Base-by-base conservation (phyloP, 495 filamentous ascomycete genomes). In the Delitschia confertaspora region DNA sequence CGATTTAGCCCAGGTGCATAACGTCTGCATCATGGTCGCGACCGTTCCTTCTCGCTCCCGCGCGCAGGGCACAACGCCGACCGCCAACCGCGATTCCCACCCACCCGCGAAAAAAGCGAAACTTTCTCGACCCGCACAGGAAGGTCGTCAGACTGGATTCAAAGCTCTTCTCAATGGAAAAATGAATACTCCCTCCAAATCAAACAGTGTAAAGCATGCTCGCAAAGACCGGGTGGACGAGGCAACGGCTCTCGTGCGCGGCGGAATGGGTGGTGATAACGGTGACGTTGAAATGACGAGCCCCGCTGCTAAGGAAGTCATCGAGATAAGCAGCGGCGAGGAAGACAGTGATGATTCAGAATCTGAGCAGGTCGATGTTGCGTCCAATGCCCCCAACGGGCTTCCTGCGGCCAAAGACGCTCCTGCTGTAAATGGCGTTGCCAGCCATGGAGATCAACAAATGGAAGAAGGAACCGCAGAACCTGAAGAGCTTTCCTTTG, bases 401-500 rank as follows among this genome's bases (percentile, higher is more conserved):
- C 46, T 52, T 3, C 24, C 7, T 6, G 25, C 37, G 6, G 3
- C 22, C 16, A 20, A 1, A 21, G 23, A 24, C 4, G 36, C 21
- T 31, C 23, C 29, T 5, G 33, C 35, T 9, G 40, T 52, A 31
- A 44, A 49, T 23, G 68, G 67, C 34, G 65, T 73, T 36, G 55
- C 69, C 8, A 63, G 70, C 25, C 80, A 77, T 69, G 61, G 72
- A 41, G 72, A 78, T 45, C 56, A n/a, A 8, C 43, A 14, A 10
- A 25, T 24, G 22, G 45, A 47, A 26, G 46, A 42, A 9, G 38
- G 21, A 3, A 16, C 35, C 7, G 35, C 35, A 41, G 51, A 55
- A n/a, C 11, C 67, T 4, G 72, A 65, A 13, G 81, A 83, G 57
- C 86, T 84, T 6, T 83, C 88, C 1, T 93, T 98, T 59, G 88